Evolutionary conservation across 2,329 filamentous ascomycete species (phyloP).

Genomic region (Ceratocystis diversiconidia): DNA sequence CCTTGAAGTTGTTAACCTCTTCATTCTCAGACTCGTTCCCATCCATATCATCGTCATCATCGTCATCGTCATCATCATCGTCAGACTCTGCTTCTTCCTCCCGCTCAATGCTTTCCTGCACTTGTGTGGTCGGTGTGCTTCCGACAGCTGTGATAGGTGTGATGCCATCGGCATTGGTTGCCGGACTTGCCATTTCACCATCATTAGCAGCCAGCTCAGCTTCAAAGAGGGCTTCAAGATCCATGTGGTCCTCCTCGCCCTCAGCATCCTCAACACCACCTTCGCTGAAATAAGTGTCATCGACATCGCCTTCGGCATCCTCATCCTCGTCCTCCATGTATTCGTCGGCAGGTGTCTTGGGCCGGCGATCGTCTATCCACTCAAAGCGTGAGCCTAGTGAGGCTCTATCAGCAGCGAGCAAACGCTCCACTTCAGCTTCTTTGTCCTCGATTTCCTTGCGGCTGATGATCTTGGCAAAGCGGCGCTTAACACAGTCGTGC

Average conservation of each 20-base stretch:
- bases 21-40: slow-evolving; percentile 37
- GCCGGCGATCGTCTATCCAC: slow-evolving; percentile 41
- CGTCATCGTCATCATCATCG: slow-evolving; percentile 35
- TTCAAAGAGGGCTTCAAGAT: slow-evolving; percentile 43
- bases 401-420: slow-evolving; percentile 55
- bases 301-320: slow-evolving; percentile 34
- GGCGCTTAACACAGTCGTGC: slow-evolving; percentile 67
- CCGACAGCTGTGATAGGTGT: slow-evolving; percentile 33
- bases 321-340: slow-evolving; percentile 29
- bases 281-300: slow-evolving; percentile 30
- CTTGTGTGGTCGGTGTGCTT: slow-evolving; percentile 31
- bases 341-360: slow-evolving; percentile 20
- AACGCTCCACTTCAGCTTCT: slow-evolving; percentile 60
- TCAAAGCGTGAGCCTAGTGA: slow-evolving; percentile 48
- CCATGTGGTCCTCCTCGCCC: slow-evolving; percentile 37
- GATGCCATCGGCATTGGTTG: slow-evolving; percentile 30
- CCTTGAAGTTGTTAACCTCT: slow-evolving; percentile 40
- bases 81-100: slow-evolving; percentile 33
- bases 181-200: slow-evolving; percentile 29
- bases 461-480: slow-evolving; percentile 71
- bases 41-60: slow-evolving; percentile 37
- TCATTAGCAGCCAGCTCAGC: slow-evolving; percentile 34
- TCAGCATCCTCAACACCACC: slow-evolving; percentile 49
- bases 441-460: slow-evolving; percentile 76
- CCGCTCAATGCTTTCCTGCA: slow-evolving; percentile 34